A percentile compares a stretch with the other conserved stretches of the same genome.
phyloP scores from a whole-genome alignment of 2,329 filamentous ascomycete genomes.

The Metarhizium humberi region DNA sequence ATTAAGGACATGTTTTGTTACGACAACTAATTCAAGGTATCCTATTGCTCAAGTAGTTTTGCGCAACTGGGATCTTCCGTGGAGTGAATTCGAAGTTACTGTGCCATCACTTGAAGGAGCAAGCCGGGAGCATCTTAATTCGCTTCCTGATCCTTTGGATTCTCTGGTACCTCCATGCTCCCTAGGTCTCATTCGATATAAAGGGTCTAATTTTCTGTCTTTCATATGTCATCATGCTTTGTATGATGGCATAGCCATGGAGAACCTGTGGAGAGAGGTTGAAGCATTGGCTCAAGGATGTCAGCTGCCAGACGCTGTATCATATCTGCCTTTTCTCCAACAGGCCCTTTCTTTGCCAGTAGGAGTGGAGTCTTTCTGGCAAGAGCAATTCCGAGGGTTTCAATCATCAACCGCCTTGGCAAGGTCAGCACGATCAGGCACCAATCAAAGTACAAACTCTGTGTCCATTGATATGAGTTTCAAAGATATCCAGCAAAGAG shows the following conservation, averaged over 20 bases:
- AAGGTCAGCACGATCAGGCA: constrained; percentile 10
- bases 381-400: constrained; percentile 41
- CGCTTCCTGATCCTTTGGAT: constrained; percentile 31
- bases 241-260: constrained; percentile 76
- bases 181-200: constrained; percentile 29
- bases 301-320: constrained; percentile 36
- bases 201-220: constrained; percentile 28
- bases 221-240: constrained; percentile 67
- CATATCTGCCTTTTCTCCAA: constrained; percentile 56
- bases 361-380: constrained; percentile 58
- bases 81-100: constrained; percentile 25
- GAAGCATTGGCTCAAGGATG: constrained; percentile 44
- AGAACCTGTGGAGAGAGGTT: constrained; percentile 59
- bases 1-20: constrained; percentile 65
- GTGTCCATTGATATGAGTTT: constrained; percentile 28
- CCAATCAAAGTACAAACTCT: constrained; percentile 19
- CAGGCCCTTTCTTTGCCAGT: constrained; percentile 41
- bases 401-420: constrained; percentile 20
- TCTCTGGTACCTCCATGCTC: constrained; percentile 35
- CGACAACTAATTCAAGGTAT: constrained; percentile 48
- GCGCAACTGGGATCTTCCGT: constrained; percentile 29
- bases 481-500: constrained; percentile 34
- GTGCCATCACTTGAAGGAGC: constrained; percentile 24
- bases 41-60: constrained; percentile 69
- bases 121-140: constrained; percentile 29